Percentiles rank a stretch among this genome's conserved stretches.
phyloP scores from a whole-genome alignment of 352 stramenopile species.

The Plasmopara viticola region DNA sequence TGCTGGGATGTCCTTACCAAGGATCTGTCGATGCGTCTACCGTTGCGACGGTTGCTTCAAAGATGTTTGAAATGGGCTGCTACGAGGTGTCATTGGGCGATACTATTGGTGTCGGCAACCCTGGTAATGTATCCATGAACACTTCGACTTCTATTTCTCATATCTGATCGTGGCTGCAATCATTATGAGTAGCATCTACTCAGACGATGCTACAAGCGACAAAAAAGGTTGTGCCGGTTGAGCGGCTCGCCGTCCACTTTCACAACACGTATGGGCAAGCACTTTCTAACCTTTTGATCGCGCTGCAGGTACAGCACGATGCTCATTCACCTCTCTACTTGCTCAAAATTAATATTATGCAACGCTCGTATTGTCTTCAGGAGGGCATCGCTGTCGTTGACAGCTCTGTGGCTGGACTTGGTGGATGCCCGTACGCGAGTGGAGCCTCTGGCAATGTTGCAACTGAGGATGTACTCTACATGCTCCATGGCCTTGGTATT shows the following conservation, averaged over 20 bases:
- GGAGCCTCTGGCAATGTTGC: slow-evolving; percentile 95
- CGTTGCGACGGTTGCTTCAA: slow-evolving; percentile 80
- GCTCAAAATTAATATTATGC: background rate
- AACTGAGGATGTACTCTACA: slow-evolving; percentile 97
- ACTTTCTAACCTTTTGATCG: slow-evolving; percentile 92
- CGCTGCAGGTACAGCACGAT: slow-evolving; percentile 52
- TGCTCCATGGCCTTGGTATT: slow-evolving; percentile 93
- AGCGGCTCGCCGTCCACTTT: slow-evolving; percentile 93
- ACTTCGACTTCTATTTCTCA: background rate
- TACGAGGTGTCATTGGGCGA: slow-evolving; percentile 94
- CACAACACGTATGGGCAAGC: slow-evolving; percentile 97
- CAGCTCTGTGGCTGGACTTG: slow-evolving; percentile 92
- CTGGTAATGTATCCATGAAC: slow-evolving; percentile 33
- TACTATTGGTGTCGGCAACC: slow-evolving; percentile 90
- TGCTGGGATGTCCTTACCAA: slow-evolving; percentile 96
- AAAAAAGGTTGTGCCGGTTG: slow-evolving; percentile 73
- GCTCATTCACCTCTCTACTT: background rate
- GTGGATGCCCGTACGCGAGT: slow-evolving; percentile 94
- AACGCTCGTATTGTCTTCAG: slow-evolving; percentile 32
- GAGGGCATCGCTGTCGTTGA: slow-evolving; percentile 91
- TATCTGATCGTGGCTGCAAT: slow-evolving; percentile 1
- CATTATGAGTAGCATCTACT: slow-evolving; percentile 53
- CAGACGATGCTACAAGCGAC: slow-evolving; percentile 72
- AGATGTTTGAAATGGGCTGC: slow-evolving; percentile 91
- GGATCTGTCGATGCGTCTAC: slow-evolving; percentile 71